Evolutionary conservation across 345 rosid genomes (phyloP).

Genomic region (Hypericum perforatum): DNA sequence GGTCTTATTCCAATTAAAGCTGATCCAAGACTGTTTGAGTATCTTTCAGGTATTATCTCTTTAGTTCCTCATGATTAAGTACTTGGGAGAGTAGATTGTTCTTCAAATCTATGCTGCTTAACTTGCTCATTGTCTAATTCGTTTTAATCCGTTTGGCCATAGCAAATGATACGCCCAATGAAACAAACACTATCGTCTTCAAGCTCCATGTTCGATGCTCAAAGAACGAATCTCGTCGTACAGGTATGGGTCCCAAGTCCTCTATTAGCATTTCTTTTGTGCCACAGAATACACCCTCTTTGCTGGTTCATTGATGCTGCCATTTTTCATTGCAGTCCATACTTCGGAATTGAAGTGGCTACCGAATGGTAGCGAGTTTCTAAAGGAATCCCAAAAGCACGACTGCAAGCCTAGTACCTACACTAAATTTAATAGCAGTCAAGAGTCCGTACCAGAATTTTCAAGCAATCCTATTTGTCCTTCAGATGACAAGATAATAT

Average conservation of each 20-base stretch:
- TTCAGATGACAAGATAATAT: conserved; percentile 40
- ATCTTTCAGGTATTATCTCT: conserved; percentile 52
- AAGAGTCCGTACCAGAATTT: conserved; percentile 51
- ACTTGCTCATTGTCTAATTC: neutral
- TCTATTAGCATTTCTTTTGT: neutral
- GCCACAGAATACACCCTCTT: neutral
- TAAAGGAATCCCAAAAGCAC: conserved; percentile 38
- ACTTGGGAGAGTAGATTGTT: neutral
- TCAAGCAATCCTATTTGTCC: conserved; percentile 41
- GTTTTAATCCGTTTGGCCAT: conserved; percentile 10
- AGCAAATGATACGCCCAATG: conserved; percentile 74
- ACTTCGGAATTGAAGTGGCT: conserved; percentile 71
- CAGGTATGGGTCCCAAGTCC: conserved; percentile 31
- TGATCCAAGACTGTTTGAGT: conserved; percentile 83
- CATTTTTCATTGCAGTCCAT: conserved; percentile 41
- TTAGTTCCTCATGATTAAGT: neutral
- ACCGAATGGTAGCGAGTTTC: conserved; percentile 70
- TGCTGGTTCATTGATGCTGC: neutral
- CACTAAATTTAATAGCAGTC: conserved; percentile 60
- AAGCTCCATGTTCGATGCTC: conserved; percentile 71
- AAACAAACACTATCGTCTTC: conserved; percentile 87
- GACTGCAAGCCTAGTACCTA: conserved; percentile 53
- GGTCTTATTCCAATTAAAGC: conserved; percentile 28
- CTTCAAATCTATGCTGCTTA: neutral
- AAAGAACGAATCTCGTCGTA: conserved; percentile 31